These are phyloP conservation scores for Takakia lepidozioides DNA, from an alignment of 225 moss, liverwort and hornwort genomes.

Conservation along the genomic window DNA sequence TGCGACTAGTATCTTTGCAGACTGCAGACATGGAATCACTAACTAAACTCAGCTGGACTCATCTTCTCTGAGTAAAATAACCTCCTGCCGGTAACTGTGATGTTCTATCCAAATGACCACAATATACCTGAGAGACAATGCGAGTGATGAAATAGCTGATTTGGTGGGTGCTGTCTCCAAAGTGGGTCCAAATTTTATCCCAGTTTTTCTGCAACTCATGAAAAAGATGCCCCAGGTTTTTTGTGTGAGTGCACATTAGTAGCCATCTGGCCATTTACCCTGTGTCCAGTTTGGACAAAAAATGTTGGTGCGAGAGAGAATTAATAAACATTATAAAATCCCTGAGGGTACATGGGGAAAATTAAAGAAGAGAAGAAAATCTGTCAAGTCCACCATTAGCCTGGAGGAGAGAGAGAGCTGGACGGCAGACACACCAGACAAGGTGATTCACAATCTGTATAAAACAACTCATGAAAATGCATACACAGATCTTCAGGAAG, in stretches of 20 bases:
- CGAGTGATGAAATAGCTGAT: slow-evolving; percentile 71
- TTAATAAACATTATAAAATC: slow-evolving; percentile 7
- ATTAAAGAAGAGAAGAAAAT: no score
- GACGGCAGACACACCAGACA: no score
- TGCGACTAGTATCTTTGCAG: neutral
- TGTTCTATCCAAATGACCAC: neutral
- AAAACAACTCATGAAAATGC: no score
- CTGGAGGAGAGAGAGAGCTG: no score
- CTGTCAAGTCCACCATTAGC: neutral
- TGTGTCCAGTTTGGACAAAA: no score
- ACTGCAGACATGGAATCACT: neutral
- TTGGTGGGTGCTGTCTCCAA: slow-evolving; percentile 44
- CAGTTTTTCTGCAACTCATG: slow-evolving; percentile 43
- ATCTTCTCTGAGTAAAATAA: neutral
- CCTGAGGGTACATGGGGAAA: neutral
- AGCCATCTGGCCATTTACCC: no score
- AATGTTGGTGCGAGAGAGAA: no score
- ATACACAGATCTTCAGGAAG: no score
- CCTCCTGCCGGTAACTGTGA: neutral
- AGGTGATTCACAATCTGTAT: no score
- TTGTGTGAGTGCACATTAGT: no score
- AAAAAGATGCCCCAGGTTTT: neutral
- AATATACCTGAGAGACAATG: slow-evolving; percentile 56
- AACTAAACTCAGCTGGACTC: neutral
- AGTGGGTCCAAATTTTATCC: slow-evolving; percentile 54